Evolutionary conservation across 768 basidiomycete genomes (phyloP).

Genomic region (Mycena indigotica): DNA sequence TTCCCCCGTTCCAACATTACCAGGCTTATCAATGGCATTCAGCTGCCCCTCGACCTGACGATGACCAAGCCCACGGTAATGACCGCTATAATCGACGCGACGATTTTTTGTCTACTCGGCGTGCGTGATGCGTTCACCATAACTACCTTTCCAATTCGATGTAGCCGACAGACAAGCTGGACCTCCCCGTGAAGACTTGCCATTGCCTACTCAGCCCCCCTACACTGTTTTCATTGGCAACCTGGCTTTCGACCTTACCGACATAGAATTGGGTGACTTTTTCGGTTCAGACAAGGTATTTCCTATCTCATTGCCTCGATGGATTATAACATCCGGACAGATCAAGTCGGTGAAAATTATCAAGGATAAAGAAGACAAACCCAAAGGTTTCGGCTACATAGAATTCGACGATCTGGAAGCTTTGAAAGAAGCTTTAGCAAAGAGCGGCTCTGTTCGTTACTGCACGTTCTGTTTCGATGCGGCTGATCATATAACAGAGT

Average conservation of each 20-base stretch:
- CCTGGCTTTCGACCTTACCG: constrained; percentile 88
- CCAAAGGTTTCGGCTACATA: constrained; percentile 97
- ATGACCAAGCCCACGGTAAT: constrained; percentile 54
- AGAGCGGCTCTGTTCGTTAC: constrained; percentile 64
- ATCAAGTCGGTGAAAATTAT: constrained; percentile 90
- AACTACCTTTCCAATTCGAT: background rate
- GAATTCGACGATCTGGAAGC: constrained; percentile 89
- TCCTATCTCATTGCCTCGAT: background rate
- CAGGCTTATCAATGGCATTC: constrained; percentile 21
- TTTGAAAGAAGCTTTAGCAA: constrained; percentile 79
- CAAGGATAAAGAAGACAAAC: constrained; percentile 88
- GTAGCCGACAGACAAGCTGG: constrained; percentile 56
- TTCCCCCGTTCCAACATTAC: background rate
- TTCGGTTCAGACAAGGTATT: constrained; percentile 69
- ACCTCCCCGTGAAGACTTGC: constrained; percentile 84
- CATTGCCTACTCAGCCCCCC: constrained; percentile 92
- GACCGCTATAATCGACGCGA: constrained; percentile 63
- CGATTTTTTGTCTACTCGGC: constrained; percentile 63
- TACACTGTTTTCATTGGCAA: constrained; percentile 98
- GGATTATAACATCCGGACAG: constrained; percentile 36
- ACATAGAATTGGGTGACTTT: constrained; percentile 78
- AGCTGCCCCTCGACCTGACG: constrained; percentile 75
- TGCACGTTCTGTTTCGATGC: background rate
- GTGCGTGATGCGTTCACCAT: constrained; percentile 43
- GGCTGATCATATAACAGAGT: constrained; percentile 40